These are phyloP conservation scores for Phlebopus sp. DNA, from an alignment of 1,284 basidiomycete species.

Conservation along the genomic window DNA sequence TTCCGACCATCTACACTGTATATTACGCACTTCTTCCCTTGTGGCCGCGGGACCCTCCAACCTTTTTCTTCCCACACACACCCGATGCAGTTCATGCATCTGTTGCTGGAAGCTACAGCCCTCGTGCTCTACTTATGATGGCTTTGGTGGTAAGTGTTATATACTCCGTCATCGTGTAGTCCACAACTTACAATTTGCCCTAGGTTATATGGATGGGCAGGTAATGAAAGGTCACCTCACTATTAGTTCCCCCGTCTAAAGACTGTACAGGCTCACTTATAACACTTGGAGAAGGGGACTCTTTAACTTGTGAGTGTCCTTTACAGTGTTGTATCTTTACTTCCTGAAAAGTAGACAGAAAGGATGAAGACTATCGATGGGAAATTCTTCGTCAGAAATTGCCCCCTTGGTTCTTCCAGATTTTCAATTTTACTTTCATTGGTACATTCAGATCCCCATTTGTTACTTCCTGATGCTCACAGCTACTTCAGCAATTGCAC, in stretches of 20 bases:
- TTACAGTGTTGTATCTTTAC: background rate
- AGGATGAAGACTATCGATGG: conserved; percentile 94
- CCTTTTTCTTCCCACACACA: conserved; percentile 53
- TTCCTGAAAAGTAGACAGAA: conserved; percentile 27
- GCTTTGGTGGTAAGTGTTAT: conserved; percentile 49
- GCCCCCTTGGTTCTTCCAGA: conserved; percentile 69
- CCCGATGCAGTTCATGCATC: conserved; percentile 47
- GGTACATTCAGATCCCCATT: conserved; percentile 34
- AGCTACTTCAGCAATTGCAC: conserved; percentile 51
- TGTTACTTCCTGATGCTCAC: background rate
- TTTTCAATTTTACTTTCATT: conserved; percentile 83
- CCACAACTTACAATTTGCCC: conserved; percentile 8
- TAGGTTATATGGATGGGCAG: conserved; percentile 67
- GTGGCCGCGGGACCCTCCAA: conserved; percentile 47
- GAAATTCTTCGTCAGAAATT: conserved; percentile 68
- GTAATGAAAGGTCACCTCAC: conserved; percentile 28
- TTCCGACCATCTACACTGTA: conserved; percentile 76
- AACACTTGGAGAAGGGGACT: conserved; percentile 86
- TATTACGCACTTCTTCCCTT: conserved; percentile 73
- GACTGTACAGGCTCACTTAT: conserved; percentile 60
- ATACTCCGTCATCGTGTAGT: background rate
- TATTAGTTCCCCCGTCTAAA: background rate
- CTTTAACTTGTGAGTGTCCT: conserved; percentile 59
- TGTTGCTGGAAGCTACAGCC: conserved; percentile 51
- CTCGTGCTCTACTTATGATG: conserved; percentile 71